Percentiles rank a stretch among this genome's conserved stretches.
phyloP scores from a whole-genome alignment of 352 stramenopile genomes.

The Aphanomyces stellatus region DNA sequence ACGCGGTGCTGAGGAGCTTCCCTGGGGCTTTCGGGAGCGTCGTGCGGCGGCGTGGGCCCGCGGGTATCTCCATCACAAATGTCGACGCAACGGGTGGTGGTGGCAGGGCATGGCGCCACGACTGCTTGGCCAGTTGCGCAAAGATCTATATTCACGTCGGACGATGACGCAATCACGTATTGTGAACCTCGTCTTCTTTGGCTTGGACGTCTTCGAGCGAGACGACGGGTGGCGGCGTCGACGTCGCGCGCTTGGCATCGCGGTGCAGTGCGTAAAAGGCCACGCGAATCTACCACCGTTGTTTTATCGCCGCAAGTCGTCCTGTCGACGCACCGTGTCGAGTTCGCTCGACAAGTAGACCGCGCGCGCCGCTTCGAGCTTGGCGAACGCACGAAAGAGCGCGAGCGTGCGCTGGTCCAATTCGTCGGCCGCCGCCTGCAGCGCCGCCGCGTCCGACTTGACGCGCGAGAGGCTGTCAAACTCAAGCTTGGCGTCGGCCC shows the following conservation, averaged over 20 bases:
- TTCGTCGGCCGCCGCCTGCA: neutral
- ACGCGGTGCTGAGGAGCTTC: neutral
- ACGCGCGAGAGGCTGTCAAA: neutral
- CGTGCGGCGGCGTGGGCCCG: neutral
- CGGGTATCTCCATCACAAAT: too few relatives aligned
- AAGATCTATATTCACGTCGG: too few relatives aligned
- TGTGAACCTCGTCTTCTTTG: neutral
- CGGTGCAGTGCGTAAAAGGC: too few relatives aligned
- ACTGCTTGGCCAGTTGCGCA: too few relatives aligned
- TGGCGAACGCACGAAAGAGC: neutral
- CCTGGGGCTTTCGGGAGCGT: neutral
- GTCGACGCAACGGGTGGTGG: too few relatives aligned
- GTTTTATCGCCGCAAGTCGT: neutral
- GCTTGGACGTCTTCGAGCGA: neutral
- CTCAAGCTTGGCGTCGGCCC: neutral
- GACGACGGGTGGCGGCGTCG: too few relatives aligned
- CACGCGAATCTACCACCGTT: too few relatives aligned
- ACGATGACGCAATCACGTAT: neutral
- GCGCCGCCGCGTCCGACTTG: neutral
- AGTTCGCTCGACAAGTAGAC: neutral
- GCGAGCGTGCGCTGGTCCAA: neutral
- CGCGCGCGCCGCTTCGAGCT: neutral
- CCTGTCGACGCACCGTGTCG: neutral
- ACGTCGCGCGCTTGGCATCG: too few relatives aligned
- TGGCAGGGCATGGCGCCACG: too few relatives aligned